Evolutionary conservation across 345 rosid species (phyloP), one percentile per base, ranked within the genome.

Genomic region (Lumnitzera littorea): DNA sequence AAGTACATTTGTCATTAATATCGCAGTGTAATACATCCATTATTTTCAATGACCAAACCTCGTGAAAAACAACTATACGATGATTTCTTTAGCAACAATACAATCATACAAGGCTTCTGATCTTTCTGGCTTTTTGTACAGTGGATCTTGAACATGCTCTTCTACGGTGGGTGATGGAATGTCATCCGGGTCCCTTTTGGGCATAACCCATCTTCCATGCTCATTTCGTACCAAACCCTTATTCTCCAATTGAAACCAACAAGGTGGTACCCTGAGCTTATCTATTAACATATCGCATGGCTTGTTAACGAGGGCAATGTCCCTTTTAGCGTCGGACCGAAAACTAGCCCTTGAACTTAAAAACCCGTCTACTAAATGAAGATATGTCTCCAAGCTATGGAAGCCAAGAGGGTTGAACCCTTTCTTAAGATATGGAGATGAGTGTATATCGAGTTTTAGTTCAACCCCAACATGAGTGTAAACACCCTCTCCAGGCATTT

Each of bases 151-250:
- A 5, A 36, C 43, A 5, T 36, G 43, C 43, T 7, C 43, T 60
- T 20, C 10, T 49, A 14, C 15, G 12, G 23, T 46, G 0, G 97
- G 91, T 48, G 89, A 83, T 56, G 97, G 95, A 59, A 85, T 73
- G 49, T 90, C 90, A 79, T 90, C 90, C 0, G 76, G 76, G 4
- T 73, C 72, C 61, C 92, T 85, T 16, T 70, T 69, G 1, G 86
- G 92, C 69, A 80, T 85, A 36, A 85, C 88, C 95, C 92, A 90
- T 64, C 92, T 70, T 1, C 92, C 92, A 47, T 82, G 48, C 56
- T 74, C 70, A 68, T 87, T 82, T 51, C 76, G 54, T 24, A 82
- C 81, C 12, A 84, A 67, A 50, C 95, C 95, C 69, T 84, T 84
- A 31, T 82, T 74, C 2, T 77, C 85, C 64, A 67, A 29, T 51